Conservation (phyloP, 75 land plant genomes). For the Sequoiadendron giganteum region DNA sequence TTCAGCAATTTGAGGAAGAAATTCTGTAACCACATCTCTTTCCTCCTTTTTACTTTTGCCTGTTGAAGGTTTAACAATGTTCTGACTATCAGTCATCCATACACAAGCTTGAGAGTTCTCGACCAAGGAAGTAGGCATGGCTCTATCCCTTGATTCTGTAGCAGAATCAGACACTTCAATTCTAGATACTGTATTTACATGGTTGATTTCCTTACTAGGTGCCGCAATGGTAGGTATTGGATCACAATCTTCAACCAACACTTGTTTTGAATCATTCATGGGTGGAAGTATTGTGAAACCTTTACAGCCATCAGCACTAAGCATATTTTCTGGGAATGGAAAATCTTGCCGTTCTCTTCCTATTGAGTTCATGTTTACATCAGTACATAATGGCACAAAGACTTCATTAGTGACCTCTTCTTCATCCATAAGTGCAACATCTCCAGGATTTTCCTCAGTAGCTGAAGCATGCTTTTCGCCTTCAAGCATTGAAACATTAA, state of each 20-base stretch:
- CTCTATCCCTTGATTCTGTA: not conserved
- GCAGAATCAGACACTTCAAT: not conserved
- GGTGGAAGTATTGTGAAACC: not conserved
- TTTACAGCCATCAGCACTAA: not conserved
- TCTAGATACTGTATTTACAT: not conserved
- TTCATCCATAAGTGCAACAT: not conserved
- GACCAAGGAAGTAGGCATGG: not conserved
- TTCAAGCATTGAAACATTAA: conserved; percentile 77
- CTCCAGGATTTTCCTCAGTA: not conserved
- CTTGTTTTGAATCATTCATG: not conserved
- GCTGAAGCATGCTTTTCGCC: conserved; percentile 7
- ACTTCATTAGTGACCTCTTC: not conserved
- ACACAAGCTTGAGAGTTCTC: not conserved
- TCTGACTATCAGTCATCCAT: not conserved
- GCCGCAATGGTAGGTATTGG: not conserved
- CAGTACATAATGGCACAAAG: not conserved
- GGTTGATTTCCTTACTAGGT: not conserved
- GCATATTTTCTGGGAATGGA: not conserved
- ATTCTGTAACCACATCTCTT: not conserved
- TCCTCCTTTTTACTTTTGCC: not conserved
- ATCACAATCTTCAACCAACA: not conserved
- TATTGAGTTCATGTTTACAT: conserved; percentile 1
- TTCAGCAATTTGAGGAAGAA: conserved; percentile 3
- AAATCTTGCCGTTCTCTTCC: not conserved
- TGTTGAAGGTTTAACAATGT: not conserved